phyloP scores from a whole-genome alignment of 2,329 filamentous ascomycete species.

The Blastomyces gilchristii region DNA sequence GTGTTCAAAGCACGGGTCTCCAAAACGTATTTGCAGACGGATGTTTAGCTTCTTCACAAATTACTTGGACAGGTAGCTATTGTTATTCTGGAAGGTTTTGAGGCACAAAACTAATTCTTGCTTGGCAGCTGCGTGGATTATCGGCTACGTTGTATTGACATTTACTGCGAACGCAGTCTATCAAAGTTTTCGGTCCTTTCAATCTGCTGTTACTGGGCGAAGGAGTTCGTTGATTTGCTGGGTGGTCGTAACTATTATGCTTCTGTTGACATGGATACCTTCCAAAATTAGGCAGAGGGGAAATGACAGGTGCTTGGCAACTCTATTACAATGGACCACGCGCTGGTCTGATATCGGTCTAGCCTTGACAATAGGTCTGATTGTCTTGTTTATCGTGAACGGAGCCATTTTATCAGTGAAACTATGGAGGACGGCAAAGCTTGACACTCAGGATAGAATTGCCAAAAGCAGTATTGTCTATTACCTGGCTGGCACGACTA shows the following conservation, averaged over 20 bases:
- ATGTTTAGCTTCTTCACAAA: conserved; percentile 16
- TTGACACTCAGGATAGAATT: conserved; percentile 18
- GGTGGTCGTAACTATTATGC: conserved; percentile 11
- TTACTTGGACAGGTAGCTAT: conserved; percentile 19
- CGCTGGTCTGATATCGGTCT: conserved; percentile 19
- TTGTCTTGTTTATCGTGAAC: conserved; percentile 16
- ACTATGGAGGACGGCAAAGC: conserved; percentile 15
- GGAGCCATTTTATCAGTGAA: conserved; percentile 14
- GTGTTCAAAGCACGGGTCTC: conserved; percentile 15
- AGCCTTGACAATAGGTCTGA: conserved; percentile 14
- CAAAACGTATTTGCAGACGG: conserved; percentile 9
- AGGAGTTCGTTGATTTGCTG: conserved; percentile 17
- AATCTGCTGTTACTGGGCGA: conserved; percentile 15
- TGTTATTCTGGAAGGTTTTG: neutral
- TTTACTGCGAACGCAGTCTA: conserved; percentile 19
- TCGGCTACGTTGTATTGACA: conserved; percentile 18
- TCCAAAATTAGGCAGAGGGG: conserved; percentile 13
- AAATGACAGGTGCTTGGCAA: conserved; percentile 15
- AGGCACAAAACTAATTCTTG: neutral
- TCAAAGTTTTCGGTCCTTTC: conserved; percentile 7
- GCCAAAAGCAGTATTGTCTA: conserved; percentile 20
- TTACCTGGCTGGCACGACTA: conserved; percentile 17
- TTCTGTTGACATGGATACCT: conserved; percentile 20
- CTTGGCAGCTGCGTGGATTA: conserved; percentile 19
- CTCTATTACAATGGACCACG: conserved; percentile 14